These are phyloP conservation scores for Rhypophila decipiens DNA, from an alignment of 495 filamentous ascomycete genomes.

Conservation along the genomic window DNA sequence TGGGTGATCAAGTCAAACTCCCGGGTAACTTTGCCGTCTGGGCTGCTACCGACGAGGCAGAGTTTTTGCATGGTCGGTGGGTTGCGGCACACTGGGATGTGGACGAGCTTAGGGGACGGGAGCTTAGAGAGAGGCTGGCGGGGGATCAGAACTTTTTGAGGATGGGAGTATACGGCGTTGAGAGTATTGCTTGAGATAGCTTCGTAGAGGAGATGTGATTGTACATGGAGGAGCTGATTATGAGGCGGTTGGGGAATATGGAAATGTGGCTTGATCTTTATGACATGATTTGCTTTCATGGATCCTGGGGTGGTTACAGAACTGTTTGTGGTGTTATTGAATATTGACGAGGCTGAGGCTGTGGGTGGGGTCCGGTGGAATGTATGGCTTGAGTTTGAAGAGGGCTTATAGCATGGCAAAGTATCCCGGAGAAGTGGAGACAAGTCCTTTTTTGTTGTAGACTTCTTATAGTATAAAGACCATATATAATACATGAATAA, in stretches of 20 bases:
- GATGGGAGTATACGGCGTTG: constrained; percentile 8
- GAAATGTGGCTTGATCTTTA: too few relatives aligned
- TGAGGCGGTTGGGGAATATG: too few relatives aligned
- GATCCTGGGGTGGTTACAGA: not conserved
- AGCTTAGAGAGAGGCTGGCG: not conserved
- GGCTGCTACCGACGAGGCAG: constrained; percentile 41
- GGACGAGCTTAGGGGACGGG: constrained; percentile 34
- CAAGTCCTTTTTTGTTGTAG: too few relatives aligned
- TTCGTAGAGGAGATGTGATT: not conserved
- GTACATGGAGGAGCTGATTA: too few relatives aligned
- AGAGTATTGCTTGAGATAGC: not conserved
- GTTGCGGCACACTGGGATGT: constrained; percentile 49
- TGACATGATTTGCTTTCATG: too few relatives aligned
- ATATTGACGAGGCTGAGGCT: too few relatives aligned
- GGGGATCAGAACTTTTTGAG: constrained; percentile 4
- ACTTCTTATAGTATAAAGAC: too few relatives aligned
- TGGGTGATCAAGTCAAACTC: constrained; percentile 13
- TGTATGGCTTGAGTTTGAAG: too few relatives aligned
- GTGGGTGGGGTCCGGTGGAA: too few relatives aligned
- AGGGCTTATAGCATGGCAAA: too few relatives aligned
- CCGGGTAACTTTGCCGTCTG: constrained; percentile 45
- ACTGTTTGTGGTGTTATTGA: not conserved
- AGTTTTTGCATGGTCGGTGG: constrained; percentile 46
- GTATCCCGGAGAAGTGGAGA: too few relatives aligned
- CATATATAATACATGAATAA: too few relatives aligned